Conservation (phyloP, 306 rosid species). For the Quercus mongolica region DNA sequence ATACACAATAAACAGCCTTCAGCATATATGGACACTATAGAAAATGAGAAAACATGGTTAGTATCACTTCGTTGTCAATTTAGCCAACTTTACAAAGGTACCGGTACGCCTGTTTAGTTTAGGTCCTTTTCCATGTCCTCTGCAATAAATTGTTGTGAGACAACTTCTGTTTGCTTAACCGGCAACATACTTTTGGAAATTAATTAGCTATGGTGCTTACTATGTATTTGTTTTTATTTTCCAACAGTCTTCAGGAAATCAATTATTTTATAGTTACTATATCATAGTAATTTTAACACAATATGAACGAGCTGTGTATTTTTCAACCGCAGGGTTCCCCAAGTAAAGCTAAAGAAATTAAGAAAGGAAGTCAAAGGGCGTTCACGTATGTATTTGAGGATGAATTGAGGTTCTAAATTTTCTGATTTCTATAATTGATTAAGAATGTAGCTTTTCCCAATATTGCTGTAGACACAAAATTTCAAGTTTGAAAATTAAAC, state of each 20-base stretch:
- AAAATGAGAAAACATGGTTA: constrained; percentile 33
- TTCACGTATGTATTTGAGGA: too few relatives aligned
- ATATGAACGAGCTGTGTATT: too few relatives aligned
- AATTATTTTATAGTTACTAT: not conserved
- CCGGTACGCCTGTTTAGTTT: constrained; percentile 25
- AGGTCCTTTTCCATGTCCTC: constrained; percentile 60
- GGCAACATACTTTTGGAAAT: constrained; percentile 22
- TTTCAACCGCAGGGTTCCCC: too few relatives aligned
- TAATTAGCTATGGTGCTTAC: constrained; percentile 23
- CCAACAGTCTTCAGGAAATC: not conserved
- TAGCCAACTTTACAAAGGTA: constrained; percentile 4
- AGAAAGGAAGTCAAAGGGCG: too few relatives aligned
- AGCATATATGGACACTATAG: not conserved
- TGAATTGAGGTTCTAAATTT: too few relatives aligned
- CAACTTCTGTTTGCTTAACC: constrained; percentile 30
- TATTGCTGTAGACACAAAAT: too few relatives aligned
- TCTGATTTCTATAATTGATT: too few relatives aligned
- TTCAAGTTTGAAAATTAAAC: too few relatives aligned
- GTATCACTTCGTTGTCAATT: constrained; percentile 37
- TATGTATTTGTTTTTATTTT: not conserved
- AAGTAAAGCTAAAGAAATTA: too few relatives aligned
- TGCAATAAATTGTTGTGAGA: constrained; percentile 47
- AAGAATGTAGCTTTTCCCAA: too few relatives aligned
- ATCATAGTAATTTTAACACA: too few relatives aligned
- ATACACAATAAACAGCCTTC: constrained; percentile 4